Evolutionary conservation across 352 stramenopile genomes (phyloP), one percentile per base, ranked within the genome.

Genomic region (Ophiocytium majus): DNA sequence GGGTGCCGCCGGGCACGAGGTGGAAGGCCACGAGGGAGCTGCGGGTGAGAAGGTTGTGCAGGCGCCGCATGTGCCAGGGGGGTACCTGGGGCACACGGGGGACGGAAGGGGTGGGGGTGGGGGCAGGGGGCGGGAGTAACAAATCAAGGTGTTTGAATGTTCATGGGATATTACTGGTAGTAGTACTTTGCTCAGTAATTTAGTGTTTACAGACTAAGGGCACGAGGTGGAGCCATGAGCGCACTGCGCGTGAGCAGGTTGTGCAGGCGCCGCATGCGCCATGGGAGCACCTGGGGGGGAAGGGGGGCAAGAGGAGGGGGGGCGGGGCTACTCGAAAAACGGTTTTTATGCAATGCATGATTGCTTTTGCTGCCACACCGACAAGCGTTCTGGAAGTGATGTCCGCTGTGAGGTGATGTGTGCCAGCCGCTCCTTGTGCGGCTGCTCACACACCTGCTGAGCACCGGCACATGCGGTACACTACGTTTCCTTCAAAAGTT

Each of bases 251-350:
- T 50, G 23, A 35, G 78, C 34, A 63, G 74, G 64, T 86, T 86
- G 63, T 93, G 90, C 5, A 98, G 90, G 63, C 85, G 87, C 83
- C 92, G 87, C 94, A 98, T 97, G 85, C 97, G 94, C 49, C 83
- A 90, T 63, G 93, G 92, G 50, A 94, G 94, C 97, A 94, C 32
- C 92, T 88, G 79, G 93, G 84, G 0, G 93, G 94, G 81, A 80
- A 66, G 19, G 37, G 37, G 37, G 17, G 17, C 17, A n/a, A n/a
- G n/a, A 23, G 28, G 28, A 63, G 37, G 74, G 74, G 37, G 74
- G 28, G 28, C n/a, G 17, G 19, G 37, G 31, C n/a, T n/a, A n/a
- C n/a, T n/a, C n/a, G n/a, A n/a, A n/a, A n/a, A n/a, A n/a, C n/a
- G n/a, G n/a, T n/a, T n/a, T n/a, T n/a, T n/a, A n/a, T n/a, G n/a